These are phyloP conservation scores for Aspergillus diversus DNA, from an alignment of 495 filamentous ascomycete genomes.

Conservation along the genomic window DNA sequence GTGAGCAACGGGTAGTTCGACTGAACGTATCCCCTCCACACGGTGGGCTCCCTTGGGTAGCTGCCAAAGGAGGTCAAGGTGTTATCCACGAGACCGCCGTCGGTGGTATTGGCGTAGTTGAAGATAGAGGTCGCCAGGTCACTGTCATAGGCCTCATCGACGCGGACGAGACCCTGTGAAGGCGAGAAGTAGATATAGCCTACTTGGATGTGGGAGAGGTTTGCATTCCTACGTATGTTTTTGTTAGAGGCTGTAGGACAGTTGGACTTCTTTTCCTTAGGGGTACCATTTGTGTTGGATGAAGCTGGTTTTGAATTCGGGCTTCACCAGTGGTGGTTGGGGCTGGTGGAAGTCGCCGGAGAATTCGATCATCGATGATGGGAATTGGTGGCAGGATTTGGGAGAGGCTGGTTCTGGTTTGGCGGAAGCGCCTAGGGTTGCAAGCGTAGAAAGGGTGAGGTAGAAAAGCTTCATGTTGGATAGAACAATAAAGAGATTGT, in stretches of 20 bases:
- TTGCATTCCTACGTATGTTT: slow-evolving; percentile 27
- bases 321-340: slow-evolving; percentile 30
- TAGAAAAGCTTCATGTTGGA: background rate
- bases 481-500: background rate
- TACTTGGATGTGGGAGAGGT: slow-evolving; percentile 35
- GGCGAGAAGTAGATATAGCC: slow-evolving; percentile 37
- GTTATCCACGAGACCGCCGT: slow-evolving; percentile 34
- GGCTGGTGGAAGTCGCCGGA: slow-evolving; percentile 32
- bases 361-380: slow-evolving; percentile 27
- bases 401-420: slow-evolving; percentile 11
- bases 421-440: slow-evolving; percentile 4
- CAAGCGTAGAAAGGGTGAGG: slow-evolving; percentile 7
- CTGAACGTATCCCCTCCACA: slow-evolving; percentile 27
- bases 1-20: slow-evolving; percentile 29
- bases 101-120: slow-evolving; percentile 33
- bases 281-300: slow-evolving; percentile 36
- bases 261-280: background rate
- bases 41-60: slow-evolving; percentile 7
- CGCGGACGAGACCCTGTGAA: slow-evolving; percentile 26
- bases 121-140: slow-evolving; percentile 33
- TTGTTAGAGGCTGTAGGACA: slow-evolving; percentile 11
- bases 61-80: slow-evolving; percentile 25
- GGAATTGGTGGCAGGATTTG: slow-evolving; percentile 20
- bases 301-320: slow-evolving; percentile 32
- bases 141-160: slow-evolving; percentile 31